These are phyloP conservation scores for Podospora sp. DNA, from an alignment of 495 filamentous ascomycete species.

Conservation along the genomic window DNA sequence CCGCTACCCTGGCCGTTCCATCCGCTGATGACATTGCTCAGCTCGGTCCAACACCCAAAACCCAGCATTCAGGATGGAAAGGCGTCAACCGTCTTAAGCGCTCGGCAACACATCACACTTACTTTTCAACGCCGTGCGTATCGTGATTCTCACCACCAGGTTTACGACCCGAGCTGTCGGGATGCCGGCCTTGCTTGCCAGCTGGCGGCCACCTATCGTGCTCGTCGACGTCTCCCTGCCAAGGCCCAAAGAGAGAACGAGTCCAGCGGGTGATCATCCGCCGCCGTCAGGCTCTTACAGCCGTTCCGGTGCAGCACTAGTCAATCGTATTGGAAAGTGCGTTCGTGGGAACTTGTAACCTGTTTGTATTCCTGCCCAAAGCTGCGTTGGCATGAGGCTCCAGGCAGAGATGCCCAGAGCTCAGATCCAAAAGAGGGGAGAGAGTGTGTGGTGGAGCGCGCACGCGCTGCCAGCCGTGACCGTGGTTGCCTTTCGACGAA, in stretches of 20 bases:
- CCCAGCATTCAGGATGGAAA: background rate
- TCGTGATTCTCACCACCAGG: background rate
- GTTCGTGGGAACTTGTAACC: background rate
- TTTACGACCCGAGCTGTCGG: slow-evolving; percentile 11
- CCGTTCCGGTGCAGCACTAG: background rate
- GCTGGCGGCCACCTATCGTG: background rate
- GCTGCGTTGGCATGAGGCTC: background rate
- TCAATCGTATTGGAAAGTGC: background rate
- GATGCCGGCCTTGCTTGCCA: background rate
- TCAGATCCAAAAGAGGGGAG: background rate
- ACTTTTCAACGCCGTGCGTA: background rate
- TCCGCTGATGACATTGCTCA: background rate
- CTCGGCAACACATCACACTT: background rate
- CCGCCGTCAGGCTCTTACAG: slow-evolving; percentile 1
- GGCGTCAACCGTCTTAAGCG: slow-evolving; percentile 1
- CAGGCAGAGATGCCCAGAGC: slow-evolving; percentile 5
- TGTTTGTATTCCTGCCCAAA: slow-evolving; percentile 2
- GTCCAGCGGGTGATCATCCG: background rate
- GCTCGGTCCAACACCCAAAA: background rate
- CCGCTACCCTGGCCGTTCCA: background rate
- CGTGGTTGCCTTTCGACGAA: slow-evolving; percentile 13
- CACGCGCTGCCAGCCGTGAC: slow-evolving; percentile 21
- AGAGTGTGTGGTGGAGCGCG: background rate
- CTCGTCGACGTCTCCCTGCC: too few species aligned
- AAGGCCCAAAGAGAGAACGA: background rate